Conservation (phyloP, 1,139 yeast species). For the Yamadazyma atmosphaerica region DNA sequence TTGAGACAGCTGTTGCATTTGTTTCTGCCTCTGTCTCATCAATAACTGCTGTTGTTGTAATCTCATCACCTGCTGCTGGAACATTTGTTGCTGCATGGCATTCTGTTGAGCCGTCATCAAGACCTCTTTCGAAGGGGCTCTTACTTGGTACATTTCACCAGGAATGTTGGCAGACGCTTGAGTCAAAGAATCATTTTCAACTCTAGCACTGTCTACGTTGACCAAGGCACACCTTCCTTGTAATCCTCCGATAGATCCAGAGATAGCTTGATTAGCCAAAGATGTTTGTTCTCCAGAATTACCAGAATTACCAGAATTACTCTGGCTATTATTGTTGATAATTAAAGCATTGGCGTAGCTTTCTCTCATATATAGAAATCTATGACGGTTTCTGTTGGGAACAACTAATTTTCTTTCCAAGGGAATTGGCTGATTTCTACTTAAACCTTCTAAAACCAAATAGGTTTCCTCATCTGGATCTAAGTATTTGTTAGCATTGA, state of each 20-base stretch:
- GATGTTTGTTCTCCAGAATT: constrained; percentile 34
- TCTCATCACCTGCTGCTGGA: constrained; percentile 51
- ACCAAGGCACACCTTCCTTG: constrained; percentile 77
- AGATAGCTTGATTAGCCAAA: constrained; percentile 50
- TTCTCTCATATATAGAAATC: constrained; percentile 79
- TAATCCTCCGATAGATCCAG: constrained; percentile 65
- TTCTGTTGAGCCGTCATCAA: constrained; percentile 46
- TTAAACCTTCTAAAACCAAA: constrained; percentile 89
- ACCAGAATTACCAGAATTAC: constrained; percentile 19
- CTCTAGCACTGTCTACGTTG: constrained; percentile 51
- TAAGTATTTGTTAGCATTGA: constrained; percentile 29
- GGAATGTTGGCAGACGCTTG: constrained; percentile 54
- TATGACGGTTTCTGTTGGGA: constrained; percentile 69
- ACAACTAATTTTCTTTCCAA: constrained; percentile 72
- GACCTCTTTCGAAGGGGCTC: constrained; percentile 62
- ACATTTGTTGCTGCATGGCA: constrained; percentile 46
- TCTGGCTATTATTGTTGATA: constrained; percentile 26
- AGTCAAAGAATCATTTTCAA: constrained; percentile 31
- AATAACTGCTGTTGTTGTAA: constrained; percentile 40
- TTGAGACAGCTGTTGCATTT: constrained; percentile 27
- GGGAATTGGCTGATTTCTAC: constrained; percentile 78
- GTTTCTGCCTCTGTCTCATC: constrained; percentile 33
- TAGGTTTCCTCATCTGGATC: constrained; percentile 93
- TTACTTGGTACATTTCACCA: constrained; percentile 56
- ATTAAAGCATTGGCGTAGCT: constrained; percentile 68